Percentiles rank a stretch among this genome's conserved stretches.
Conservation (phyloP, 768 basidiomycete genomes). For the Russula earlei region DNA sequence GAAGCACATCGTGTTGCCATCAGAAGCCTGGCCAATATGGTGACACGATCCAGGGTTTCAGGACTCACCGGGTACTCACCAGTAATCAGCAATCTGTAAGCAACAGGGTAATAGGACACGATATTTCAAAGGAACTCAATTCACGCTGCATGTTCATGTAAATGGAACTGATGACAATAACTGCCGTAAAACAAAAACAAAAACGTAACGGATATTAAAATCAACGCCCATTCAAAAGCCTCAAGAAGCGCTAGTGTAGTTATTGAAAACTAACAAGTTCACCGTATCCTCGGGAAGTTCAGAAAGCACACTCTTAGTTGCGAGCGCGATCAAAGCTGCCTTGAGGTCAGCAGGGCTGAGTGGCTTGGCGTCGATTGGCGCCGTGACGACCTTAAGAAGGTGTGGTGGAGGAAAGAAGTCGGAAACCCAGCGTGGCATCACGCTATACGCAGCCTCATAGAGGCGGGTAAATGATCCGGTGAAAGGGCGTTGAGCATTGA, state of each 20-base stretch:
- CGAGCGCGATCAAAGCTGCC: constrained; percentile 55
- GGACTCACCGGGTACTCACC: too few species aligned
- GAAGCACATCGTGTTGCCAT: too few species aligned
- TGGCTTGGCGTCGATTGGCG: constrained; percentile 31
- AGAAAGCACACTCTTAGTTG: constrained; percentile 41
- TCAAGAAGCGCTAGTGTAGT: constrained; percentile 11
- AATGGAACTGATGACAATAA: neutral
- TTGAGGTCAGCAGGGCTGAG: constrained; percentile 70
- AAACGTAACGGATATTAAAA: neutral
- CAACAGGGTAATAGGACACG: too few species aligned
- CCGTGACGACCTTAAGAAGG: constrained; percentile 31
- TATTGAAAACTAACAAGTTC: constrained; percentile 56
- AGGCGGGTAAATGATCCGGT: constrained; percentile 34
- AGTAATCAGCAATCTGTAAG: too few species aligned
- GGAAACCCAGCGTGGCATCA: constrained; percentile 47
- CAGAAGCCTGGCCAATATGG: too few species aligned
- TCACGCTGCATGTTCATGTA: neutral
- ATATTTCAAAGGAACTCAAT: neutral
- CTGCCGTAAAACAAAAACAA: neutral
- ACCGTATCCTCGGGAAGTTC: constrained; percentile 43
- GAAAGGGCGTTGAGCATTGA: constrained; percentile 27
- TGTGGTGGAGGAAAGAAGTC: constrained; percentile 44
- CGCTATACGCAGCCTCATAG: constrained; percentile 42
- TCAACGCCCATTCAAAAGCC: neutral
- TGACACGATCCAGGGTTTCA: too few species aligned